A percentile compares a stretch with the other conserved stretches of the same genome.
Conservation (phyloP, 2,329 filamentous ascomycete species). For the Aquanectria penicillioides region DNA sequence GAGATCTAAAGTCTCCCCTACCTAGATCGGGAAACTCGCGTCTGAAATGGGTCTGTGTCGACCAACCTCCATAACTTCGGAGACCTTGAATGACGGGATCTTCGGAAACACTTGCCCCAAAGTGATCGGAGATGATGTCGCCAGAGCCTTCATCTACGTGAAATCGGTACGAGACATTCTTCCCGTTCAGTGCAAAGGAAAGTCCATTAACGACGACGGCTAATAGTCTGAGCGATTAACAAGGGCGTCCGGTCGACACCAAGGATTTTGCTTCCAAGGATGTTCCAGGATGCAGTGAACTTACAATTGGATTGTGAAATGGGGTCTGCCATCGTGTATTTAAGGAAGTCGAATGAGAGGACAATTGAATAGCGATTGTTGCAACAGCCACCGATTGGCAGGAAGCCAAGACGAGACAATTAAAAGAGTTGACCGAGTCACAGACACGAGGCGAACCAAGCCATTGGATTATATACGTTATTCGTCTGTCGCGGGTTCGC, state of each 20-base stretch:
- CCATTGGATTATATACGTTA: too few relatives aligned
- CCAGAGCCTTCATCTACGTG: constrained; percentile 66
- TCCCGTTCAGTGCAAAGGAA: constrained; percentile 66
- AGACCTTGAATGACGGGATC: constrained; percentile 54
- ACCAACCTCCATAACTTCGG: constrained; percentile 60
- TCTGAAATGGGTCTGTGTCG: constrained; percentile 58
- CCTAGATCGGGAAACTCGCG: constrained; percentile 73
- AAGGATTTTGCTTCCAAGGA: not conserved
- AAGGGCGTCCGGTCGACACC: constrained; percentile 54
- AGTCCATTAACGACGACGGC: constrained; percentile 64
- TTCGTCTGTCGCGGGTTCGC: not conserved
- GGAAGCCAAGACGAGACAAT: too few relatives aligned
- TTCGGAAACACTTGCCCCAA: constrained; percentile 65
- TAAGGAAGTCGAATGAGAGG: too few relatives aligned
- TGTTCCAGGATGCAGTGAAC: not conserved
- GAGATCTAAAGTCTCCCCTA: constrained; percentile 69
- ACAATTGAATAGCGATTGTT: too few relatives aligned
- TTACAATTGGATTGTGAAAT: too few relatives aligned
- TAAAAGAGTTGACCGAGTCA: too few relatives aligned
- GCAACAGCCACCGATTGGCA: too few relatives aligned
- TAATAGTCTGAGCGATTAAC: too few relatives aligned
- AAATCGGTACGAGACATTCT: constrained; percentile 69
- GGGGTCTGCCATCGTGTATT: too few relatives aligned
- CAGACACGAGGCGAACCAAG: too few relatives aligned
- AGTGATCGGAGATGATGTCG: constrained; percentile 70